phyloP scores from a whole-genome alignment of 257 asterid species.

The Solanum gandarillasii region DNA sequence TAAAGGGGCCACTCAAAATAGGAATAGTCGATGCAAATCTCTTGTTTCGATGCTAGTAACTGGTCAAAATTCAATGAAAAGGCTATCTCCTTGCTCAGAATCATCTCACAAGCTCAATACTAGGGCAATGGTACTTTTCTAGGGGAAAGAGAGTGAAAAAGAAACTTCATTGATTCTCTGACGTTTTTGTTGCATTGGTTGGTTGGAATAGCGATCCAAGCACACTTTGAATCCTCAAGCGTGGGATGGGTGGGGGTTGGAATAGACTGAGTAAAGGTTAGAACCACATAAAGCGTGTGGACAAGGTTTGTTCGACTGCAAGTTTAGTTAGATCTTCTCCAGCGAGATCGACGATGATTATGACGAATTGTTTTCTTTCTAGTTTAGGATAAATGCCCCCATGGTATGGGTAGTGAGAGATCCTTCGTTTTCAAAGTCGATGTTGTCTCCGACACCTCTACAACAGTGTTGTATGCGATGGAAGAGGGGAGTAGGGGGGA shows the following conservation, averaged over 20 bases:
- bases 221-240: background rate
- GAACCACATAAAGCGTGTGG: background rate
- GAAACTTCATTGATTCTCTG: background rate
- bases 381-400: background rate
- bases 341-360: background rate
- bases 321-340: background rate
- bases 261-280: background rate
- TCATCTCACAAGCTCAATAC: background rate
- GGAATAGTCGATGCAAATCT: background rate
- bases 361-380: background rate
- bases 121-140: background rate
- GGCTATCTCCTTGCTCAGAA: background rate
- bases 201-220: background rate
- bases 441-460: background rate
- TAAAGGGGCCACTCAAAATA: background rate
- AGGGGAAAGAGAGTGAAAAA: background rate
- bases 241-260: background rate
- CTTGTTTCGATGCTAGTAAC: background rate
- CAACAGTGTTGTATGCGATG: background rate
- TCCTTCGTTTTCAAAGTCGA: background rate
- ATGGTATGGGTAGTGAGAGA: background rate
- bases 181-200: background rate
- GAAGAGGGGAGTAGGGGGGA: background rate
- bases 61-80: background rate
- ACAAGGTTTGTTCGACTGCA: background rate